Base-by-base conservation (phyloP, 2,329 filamentous ascomycete genomes). In the Sphaerostilbella broomeana region DNA sequence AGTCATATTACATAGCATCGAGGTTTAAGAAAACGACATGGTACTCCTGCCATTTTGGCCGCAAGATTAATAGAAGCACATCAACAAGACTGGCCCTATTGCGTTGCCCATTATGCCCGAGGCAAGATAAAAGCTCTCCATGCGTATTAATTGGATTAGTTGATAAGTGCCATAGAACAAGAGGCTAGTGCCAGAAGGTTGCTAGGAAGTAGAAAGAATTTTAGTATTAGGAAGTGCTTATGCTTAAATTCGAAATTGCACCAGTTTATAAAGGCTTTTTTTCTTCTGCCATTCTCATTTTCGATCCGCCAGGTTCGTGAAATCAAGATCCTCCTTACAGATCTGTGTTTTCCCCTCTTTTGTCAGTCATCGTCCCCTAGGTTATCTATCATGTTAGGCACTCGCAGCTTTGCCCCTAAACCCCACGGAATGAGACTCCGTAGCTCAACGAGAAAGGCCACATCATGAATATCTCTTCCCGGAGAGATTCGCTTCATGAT, bases 401-500 rank as follows among this genome's bases (percentile, higher is more conserved):
- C 30, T 22, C n/a, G 19, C 30, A 8, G 19, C 22, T 33, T 6
- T 13, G 3, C 5, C 15, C 16, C 8, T 13, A 30, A 19, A 33
- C 22, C 10, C 5, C 6, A 17, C 22, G n/a, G 2, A 35, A 35
- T 35, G 33, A 27, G 6, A 9, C 20, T 26, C 22, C 33, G 33
- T 13, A 25, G 21, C 13, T 26, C 20, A 8, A 17, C 33, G 13
- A 25, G 20, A 26, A 17, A 15, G 17, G 13, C 10, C 20, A 16
- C 15, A 10, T 7, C 5, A 36, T 54, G 47, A 51, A 18, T 20
- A 20, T 48, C 42, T 35, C 25, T 55, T 7, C 52, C 52, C 3
- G 38, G 42, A 20, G 59, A 63, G 42, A 53, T 63, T 48, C 54
- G 56, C 29, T 40, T 52, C 40, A 35, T 57, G 47, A 59, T 63